Conservation (phyloP, 2,329 filamentous ascomycete genomes). For the Cryphonectria carpinicola region DNA sequence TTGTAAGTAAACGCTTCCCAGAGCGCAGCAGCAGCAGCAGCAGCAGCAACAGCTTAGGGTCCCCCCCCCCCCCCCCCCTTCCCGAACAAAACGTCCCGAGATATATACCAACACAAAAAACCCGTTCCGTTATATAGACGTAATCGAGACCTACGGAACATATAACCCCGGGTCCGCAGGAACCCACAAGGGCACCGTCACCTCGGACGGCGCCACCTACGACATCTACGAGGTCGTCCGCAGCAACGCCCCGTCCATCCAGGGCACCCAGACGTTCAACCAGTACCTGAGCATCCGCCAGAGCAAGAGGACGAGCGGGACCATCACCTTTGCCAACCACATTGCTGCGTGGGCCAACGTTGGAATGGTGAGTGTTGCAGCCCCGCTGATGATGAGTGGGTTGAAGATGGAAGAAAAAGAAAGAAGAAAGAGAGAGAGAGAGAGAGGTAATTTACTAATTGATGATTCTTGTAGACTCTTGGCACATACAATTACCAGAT, state of each 20-base stretch:
- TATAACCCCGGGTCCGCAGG: slow-evolving; percentile 30
- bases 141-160: slow-evolving; percentile 35
- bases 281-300: slow-evolving; percentile 50
- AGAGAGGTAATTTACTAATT: background rate
- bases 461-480: slow-evolving; percentile 35
- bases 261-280: slow-evolving; percentile 47
- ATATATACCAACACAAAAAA: background rate
- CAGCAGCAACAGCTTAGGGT: background rate
- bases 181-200: slow-evolving; percentile 30
- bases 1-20: background rate
- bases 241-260: slow-evolving; percentile 42
- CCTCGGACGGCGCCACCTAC: slow-evolving; percentile 31
- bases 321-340: slow-evolving; percentile 49
- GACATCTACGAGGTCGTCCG: slow-evolving; percentile 32
- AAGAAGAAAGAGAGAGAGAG: background rate
- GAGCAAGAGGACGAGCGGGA: slow-evolving; percentile 48
- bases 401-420: background rate
- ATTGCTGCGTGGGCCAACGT: slow-evolving; percentile 50
- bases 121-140: background rate
- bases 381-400: background rate
- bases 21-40: background rate
- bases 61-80: too few relatives aligned
- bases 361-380: slow-evolving; percentile 36
- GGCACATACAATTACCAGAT: slow-evolving; percentile 52
- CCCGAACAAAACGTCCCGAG: too few relatives aligned